Evolutionary conservation across 495 filamentous ascomycete genomes (phyloP).

Genomic region (Lasiosphaeria miniovina): DNA sequence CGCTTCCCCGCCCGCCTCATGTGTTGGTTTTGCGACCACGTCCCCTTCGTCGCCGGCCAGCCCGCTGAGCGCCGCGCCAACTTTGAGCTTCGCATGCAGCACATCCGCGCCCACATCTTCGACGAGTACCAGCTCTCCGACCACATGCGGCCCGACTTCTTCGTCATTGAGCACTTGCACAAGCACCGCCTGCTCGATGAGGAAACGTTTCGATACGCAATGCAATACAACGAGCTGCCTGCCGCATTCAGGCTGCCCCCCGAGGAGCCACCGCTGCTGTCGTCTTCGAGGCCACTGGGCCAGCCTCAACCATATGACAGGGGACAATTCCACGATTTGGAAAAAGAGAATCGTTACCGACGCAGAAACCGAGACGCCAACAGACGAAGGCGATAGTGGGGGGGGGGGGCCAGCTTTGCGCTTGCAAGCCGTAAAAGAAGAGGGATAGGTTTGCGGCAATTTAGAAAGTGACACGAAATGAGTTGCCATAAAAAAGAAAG

Average conservation of each 20-base stretch:
- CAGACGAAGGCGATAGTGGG: background rate
- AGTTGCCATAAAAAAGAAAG: no score
- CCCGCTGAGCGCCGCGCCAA: slow-evolving; percentile 14
- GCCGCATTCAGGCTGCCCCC: slow-evolving; percentile 5
- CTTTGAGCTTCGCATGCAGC: slow-evolving; percentile 42
- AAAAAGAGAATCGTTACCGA: slow-evolving; percentile 1
- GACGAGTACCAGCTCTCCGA: slow-evolving; percentile 15
- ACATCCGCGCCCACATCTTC: slow-evolving; percentile 41
- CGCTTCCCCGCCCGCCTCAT: slow-evolving; percentile 32
- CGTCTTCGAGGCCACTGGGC: background rate
- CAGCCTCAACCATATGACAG: background rate
- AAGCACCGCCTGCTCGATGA: slow-evolving; percentile 19
- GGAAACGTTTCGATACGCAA: slow-evolving; percentile 5
- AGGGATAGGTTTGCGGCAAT: no score
- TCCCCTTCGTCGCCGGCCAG: slow-evolving; percentile 18
- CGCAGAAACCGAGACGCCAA: background rate
- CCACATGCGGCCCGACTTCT: slow-evolving; percentile 42
- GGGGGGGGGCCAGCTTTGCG: no score
- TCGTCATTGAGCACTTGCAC: slow-evolving; percentile 32
- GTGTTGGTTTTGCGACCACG: slow-evolving; percentile 50
- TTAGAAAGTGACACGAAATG: no score
- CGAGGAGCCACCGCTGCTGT: background rate
- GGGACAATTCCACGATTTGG: background rate
- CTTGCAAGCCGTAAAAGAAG: no score
- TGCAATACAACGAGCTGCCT: slow-evolving; percentile 26